A percentile compares a stretch with the other conserved stretches of the same genome.
Evolutionary conservation across 495 filamentous ascomycete genomes (phyloP).

Genomic region (Aspergillus hancockii): DNA sequence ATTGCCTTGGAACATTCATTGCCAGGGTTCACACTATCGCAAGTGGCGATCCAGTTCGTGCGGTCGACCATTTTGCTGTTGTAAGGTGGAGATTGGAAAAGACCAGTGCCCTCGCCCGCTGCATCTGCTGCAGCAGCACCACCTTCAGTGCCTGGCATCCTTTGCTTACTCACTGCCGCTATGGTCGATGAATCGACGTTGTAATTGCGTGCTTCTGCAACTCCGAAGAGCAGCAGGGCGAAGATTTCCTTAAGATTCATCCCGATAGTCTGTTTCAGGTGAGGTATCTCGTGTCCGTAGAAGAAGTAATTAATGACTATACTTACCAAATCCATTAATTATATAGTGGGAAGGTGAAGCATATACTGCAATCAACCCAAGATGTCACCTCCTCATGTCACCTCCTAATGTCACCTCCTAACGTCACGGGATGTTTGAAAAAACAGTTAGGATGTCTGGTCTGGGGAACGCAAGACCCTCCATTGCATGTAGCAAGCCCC

Average conservation of each 20-base stretch:
- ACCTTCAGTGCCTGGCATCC: background rate
- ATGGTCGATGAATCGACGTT: background rate
- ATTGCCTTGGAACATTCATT: conserved; percentile 2
- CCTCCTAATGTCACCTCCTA: too few relatives aligned
- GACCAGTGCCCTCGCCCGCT: background rate
- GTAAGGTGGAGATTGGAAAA: conserved; percentile 5
- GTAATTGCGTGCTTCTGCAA: background rate
- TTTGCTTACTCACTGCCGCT: background rate
- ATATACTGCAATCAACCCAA: too few relatives aligned
- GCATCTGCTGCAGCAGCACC: background rate
- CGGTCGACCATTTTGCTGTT: background rate
- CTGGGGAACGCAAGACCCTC: too few relatives aligned
- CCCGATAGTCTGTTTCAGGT: too few relatives aligned
- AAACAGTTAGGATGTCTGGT: too few relatives aligned
- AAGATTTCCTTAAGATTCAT: background rate
- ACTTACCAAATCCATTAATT: too few relatives aligned
- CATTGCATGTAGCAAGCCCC: too few relatives aligned
- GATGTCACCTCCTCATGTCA: too few relatives aligned
- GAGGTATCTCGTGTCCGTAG: too few relatives aligned
- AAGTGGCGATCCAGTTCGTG: background rate
- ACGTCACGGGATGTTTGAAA: too few relatives aligned
- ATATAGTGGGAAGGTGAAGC: too few relatives aligned
- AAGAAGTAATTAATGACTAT: too few relatives aligned
- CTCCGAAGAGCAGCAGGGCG: background rate
- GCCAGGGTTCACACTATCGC: background rate